Evolutionary conservation across 768 basidiomycete species (phyloP).

Genomic region (Russula sp.): DNA sequence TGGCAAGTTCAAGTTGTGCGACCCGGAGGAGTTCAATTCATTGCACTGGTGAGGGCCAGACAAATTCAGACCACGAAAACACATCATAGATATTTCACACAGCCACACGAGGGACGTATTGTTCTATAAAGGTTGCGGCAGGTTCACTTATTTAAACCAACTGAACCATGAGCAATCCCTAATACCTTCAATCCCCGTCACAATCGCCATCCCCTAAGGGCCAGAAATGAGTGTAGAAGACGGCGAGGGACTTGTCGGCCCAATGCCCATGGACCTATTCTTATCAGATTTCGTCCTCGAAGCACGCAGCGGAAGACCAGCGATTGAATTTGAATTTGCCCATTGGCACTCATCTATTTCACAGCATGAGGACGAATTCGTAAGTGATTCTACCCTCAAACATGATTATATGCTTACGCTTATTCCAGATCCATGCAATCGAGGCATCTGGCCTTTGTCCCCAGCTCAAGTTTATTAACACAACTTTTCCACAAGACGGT

Average conservation of each 20-base stretch:
- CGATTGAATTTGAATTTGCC: background rate
- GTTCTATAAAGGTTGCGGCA: background rate
- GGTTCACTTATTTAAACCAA: background rate
- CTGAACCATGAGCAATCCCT: background rate
- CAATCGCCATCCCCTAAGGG: background rate
- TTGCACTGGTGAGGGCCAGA: no score
- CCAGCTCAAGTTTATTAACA: background rate
- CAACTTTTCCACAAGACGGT: background rate
- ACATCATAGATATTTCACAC: background rate
- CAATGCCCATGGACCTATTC: background rate
- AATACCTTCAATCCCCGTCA: background rate
- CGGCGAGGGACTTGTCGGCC: conserved; percentile 7
- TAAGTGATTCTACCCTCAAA: background rate
- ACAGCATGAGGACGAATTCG: background rate
- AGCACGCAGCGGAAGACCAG: background rate
- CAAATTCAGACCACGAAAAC: background rate
- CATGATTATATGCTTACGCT: background rate
- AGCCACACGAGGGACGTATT: background rate
- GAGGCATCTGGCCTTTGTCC: background rate
- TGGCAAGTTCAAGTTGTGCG: no score
- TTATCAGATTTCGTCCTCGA: background rate
- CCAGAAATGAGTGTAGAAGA: background rate
- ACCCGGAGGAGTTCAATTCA: no score
- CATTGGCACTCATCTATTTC: background rate
- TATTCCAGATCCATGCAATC: background rate